Evolutionary conservation across 2,329 filamentous ascomycete species (phyloP).

Genomic region (Neonectria hederae): DNA sequence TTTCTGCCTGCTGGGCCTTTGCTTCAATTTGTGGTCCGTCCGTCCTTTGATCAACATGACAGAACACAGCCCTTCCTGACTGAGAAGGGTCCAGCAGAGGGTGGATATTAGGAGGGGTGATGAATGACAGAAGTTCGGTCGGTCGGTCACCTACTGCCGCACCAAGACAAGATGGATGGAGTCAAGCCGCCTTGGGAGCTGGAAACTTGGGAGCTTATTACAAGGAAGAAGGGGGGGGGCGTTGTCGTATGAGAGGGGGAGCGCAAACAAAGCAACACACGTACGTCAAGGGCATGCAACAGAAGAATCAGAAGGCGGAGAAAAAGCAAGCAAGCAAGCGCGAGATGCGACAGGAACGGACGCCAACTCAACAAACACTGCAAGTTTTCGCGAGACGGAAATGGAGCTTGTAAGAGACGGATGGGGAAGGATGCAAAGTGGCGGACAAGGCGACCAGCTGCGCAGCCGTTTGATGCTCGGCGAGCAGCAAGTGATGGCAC

Average conservation of each 20-base stretch:
- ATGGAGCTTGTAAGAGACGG: background rate
- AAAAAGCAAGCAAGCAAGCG: constrained; percentile 35
- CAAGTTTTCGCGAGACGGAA: constrained; percentile 27
- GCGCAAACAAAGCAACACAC: background rate
- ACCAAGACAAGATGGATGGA: constrained; percentile 15
- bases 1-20: background rate
- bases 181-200: background rate
- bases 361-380: constrained; percentile 39
- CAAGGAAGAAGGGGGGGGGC: constrained; percentile 12
- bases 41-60: background rate
- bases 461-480: constrained; percentile 3
- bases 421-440: constrained; percentile 22
- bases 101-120: constrained; percentile 16
- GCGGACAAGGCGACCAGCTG: constrained; percentile 19
- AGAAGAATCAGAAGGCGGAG: constrained; percentile 14
- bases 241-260: constrained; percentile 26
- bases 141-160: constrained; percentile 25
- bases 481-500: constrained; percentile 4
- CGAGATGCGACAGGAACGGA: constrained; percentile 36
- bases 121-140: constrained; percentile 16
- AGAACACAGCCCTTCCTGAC: background rate
- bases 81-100: constrained; percentile 5
- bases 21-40: background rate
- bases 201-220: background rate
- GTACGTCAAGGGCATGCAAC: constrained; percentile 13